Conservation (phyloP, 2,329 filamentous ascomycete species). For the Claviceps pusilla region DNA sequence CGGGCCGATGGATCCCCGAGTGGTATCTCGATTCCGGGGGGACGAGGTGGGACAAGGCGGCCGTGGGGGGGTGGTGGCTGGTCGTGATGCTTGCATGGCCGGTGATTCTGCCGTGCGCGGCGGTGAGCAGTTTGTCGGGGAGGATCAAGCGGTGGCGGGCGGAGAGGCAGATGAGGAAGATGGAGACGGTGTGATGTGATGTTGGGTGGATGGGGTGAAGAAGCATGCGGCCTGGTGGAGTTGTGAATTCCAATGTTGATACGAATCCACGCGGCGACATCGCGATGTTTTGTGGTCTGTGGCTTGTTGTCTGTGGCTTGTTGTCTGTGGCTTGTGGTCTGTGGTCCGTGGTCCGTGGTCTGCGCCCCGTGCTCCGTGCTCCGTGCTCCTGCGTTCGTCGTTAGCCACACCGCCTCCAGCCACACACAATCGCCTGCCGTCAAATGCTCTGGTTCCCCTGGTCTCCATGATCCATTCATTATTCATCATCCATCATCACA, state of each 20-base stretch:
- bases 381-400: not conserved
- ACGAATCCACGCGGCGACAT: too few relatives aligned
- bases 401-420: not conserved
- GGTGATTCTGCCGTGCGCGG: constrained; percentile 51
- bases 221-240: too few relatives aligned
- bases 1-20: constrained; percentile 18
- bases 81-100: constrained; percentile 25
- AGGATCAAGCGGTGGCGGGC: constrained; percentile 26
- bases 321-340: too few relatives aligned
- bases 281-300: too few relatives aligned
- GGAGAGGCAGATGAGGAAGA: constrained; percentile 11
- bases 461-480: not conserved
- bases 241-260: not conserved
- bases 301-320: too few relatives aligned
- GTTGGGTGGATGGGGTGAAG: not conserved
- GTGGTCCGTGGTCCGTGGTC: not conserved
- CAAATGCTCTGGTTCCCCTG: not conserved
- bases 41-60: constrained; percentile 8
- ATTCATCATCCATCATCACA: not conserved
- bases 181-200: not conserved
- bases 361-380: not conserved
- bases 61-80: constrained; percentile 16
- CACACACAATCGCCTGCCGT: not conserved
- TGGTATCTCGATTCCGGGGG: constrained; percentile 18
- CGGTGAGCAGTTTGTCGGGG: constrained; percentile 59